Evolutionary conservation across 2,329 filamentous ascomycete species (phyloP).

Genomic region (Penicillium sp.): DNA sequence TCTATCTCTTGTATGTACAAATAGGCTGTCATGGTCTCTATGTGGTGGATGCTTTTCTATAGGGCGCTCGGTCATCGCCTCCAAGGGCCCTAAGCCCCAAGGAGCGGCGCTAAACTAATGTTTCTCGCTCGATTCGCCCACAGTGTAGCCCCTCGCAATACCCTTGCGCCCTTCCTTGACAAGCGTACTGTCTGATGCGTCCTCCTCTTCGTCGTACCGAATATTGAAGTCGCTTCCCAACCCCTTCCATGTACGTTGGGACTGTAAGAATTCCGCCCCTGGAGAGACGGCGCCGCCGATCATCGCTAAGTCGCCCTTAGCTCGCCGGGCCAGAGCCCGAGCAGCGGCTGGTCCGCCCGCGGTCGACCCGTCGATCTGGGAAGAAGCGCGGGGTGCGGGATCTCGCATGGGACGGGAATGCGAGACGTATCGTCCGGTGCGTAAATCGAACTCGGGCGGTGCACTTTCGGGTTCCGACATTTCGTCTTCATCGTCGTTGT

Average conservation of each 20-base stretch:
- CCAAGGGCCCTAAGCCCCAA: conserved; percentile 20
- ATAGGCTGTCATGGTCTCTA: conserved; percentile 1
- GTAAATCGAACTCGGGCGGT: conserved; percentile 87
- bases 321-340: conserved; percentile 64
- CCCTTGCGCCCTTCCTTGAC: conserved; percentile 87
- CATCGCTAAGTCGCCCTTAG: conserved; percentile 72
- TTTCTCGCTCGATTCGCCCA: conserved; percentile 61
- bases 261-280: conserved; percentile 82
- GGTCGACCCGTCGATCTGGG: conserved; percentile 28
- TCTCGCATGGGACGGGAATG: conserved; percentile 61
- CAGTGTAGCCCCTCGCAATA: conserved; percentile 83
- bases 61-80: conserved; percentile 1
- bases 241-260: conserved; percentile 86
- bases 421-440: conserved; percentile 81
- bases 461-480: conserved; percentile 71
- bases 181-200: conserved; percentile 58
- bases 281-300: conserved; percentile 89
- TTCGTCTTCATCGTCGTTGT: conserved; percentile 53
- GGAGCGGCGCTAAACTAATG: conserved; percentile 29
- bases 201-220: conserved; percentile 62
- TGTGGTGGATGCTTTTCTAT: conserved; percentile 1
- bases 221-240: conserved; percentile 81
- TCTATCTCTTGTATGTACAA: conserved; percentile 9
- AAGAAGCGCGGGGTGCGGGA: conserved; percentile 37
- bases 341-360: conserved; percentile 34